Evolutionary conservation across 768 basidiomycete species (phyloP), one percentile per base, ranked within the genome.

Genomic region (Trametes cubensis): DNA sequence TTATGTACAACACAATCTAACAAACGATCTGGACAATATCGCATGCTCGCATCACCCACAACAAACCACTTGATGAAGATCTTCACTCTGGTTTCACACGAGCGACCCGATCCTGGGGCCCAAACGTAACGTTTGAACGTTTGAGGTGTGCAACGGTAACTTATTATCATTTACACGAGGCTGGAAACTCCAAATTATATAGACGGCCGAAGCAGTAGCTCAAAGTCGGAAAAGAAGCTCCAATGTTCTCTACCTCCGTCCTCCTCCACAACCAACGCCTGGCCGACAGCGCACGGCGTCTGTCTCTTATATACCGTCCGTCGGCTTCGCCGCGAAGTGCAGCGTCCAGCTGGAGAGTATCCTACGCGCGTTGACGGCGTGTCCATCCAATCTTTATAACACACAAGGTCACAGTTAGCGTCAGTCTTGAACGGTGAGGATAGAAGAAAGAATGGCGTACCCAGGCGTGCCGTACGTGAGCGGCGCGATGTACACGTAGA

Each of bases 381-480:
- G 88, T 20, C 94, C 92, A 42, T 88, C 86, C 76, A 98, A 79
- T 45, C 95, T 96, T n/a, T n/a, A 68, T 28, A 53, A 46, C 51
- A 39, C 17, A 25, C 20, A 53, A 17, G 62, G 68, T 40, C 48
- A 54, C 13, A 51, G n/a, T 60, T 65, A 30, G 18, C 18, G 23
- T 5, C 10, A 21, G 14, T 18, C n/a, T 4, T 34, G 18, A 25
- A 39, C 3, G 7, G 7, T 40, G 47, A 48, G 50, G 62, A 49
- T 42, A 34, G 39, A 45, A 20, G 49, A 64, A 51, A 40, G 48
- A 23, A 51, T 63, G 4, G 80, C 90, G 71, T 78, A 97, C 95
- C 94, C 92, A 64, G 95, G 94, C n/a, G 90, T 89, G 45, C 95
- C 97, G 73, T 96, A 99, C 17, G 96, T 98, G 69, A 99, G 78